phyloP scores from a whole-genome alignment of 352 stramenopile species.

The Phytophthora nicotianae region DNA sequence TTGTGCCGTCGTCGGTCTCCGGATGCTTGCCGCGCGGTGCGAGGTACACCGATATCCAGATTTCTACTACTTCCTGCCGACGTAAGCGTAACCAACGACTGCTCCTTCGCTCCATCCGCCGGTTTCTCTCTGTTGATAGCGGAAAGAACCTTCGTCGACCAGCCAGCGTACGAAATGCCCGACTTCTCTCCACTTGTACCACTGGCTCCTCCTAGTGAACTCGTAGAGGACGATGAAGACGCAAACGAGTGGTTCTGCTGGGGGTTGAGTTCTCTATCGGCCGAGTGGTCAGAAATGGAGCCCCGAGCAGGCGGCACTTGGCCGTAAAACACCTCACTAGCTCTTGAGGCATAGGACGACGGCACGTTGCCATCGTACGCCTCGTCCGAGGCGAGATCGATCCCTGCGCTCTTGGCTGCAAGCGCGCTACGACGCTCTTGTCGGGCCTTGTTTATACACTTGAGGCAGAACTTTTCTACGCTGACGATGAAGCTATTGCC shows the following conservation, averaged over 20 bases:
- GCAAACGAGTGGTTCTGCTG: conserved; percentile 47
- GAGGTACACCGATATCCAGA: conserved; percentile 17
- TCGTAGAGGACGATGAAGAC: conserved; percentile 51
- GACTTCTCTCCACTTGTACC: conserved; percentile 40
- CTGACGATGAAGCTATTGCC: conserved; percentile 59
- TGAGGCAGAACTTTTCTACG: conserved; percentile 84
- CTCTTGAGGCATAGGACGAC: conserved; percentile 30
- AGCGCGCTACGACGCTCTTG: conserved; percentile 55
- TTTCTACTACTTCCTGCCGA: conserved; percentile 30
- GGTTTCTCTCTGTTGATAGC: conserved; percentile 52
- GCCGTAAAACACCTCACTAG: conserved; percentile 39
- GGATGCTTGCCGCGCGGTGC: conserved; percentile 21
- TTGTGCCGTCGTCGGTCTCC: conserved; percentile 47
- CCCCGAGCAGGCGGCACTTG: conserved; percentile 32
- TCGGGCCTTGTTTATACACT: conserved; percentile 75
- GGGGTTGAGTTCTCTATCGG: conserved; percentile 21
- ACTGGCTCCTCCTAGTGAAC: conserved; percentile 28
- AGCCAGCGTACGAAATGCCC: conserved; percentile 55
- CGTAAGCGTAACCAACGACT: conserved; percentile 30
- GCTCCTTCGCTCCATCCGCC: conserved; percentile 34
- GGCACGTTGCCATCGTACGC: conserved; percentile 27
- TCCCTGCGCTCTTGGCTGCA: conserved; percentile 20
- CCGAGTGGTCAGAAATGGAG: conserved; percentile 40
- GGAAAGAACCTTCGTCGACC: conserved; percentile 64
- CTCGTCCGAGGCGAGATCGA: conserved; percentile 25